A percentile compares a stretch with the other conserved stretches of the same genome.
Evolutionary conservation across 495 filamentous ascomycete genomes (phyloP).

Genomic region (Aspergillus sclerotiicarbonarius): DNA sequence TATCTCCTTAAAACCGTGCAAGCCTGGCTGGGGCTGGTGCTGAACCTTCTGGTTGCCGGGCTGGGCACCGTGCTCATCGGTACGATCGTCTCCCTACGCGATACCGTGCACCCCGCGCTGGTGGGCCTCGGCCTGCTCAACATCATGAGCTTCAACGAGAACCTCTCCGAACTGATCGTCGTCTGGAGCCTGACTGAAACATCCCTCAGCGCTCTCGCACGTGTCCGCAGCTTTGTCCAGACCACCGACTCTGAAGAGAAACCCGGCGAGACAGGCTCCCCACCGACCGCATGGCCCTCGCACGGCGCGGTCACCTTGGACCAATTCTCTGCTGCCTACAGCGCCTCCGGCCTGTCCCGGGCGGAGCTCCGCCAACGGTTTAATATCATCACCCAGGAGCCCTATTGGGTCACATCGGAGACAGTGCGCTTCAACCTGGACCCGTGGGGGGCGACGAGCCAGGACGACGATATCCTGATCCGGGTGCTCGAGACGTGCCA

Average conservation of each 20-base stretch:
- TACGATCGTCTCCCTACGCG: not conserved
- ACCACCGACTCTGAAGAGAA: constrained; percentile 39
- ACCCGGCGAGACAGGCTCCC: constrained; percentile 21
- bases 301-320: constrained; percentile 36
- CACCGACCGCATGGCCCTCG: constrained; percentile 29
- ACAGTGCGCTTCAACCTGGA: not conserved
- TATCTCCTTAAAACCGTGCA: not conserved
- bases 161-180: constrained; percentile 28
- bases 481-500: not conserved
- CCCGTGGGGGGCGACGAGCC: not conserved
- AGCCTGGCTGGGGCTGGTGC: not conserved
- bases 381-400: not conserved
- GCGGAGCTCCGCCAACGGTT: not conserved
- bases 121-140: not conserved
- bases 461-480: not conserved
- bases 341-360: not conserved
- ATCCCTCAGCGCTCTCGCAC: constrained; percentile 43
- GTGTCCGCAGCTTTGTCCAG: constrained; percentile 46
- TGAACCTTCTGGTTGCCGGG: not conserved
- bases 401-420: not conserved
- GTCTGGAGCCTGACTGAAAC: constrained; percentile 49
- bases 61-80: not conserved
- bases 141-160: not conserved
- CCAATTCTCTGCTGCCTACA: constrained; percentile 18
- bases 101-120: not conserved